phyloP scores from a whole-genome alignment of 2,329 filamentous ascomycete species.

The Graphiopsis chlorocephala region DNA sequence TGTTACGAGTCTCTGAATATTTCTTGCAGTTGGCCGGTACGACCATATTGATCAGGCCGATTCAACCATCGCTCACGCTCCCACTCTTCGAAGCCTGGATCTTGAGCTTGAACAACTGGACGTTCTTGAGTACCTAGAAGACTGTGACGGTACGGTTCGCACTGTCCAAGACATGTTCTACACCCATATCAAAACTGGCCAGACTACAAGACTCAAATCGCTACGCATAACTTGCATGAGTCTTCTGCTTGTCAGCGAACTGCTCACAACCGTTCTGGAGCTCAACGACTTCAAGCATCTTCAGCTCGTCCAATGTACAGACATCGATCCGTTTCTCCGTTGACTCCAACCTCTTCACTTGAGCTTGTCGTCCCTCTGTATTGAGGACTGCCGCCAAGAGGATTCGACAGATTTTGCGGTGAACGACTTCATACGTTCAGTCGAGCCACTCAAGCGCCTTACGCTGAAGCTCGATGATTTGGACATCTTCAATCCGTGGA shows the following conservation, averaged over 20 bases:
- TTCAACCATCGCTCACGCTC: background rate
- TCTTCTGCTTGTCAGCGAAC: background rate
- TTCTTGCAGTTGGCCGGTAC: background rate
- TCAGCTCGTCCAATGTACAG: background rate
- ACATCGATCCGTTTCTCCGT: background rate
- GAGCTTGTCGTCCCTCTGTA: background rate
- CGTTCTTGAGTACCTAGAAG: background rate
- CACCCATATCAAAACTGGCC: background rate
- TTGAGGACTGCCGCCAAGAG: background rate
- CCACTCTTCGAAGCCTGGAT: background rate
- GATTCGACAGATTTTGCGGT: background rate
- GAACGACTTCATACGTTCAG: background rate
- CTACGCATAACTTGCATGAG: background rate
- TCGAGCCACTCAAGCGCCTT: background rate
- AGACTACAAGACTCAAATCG: background rate
- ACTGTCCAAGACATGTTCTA: background rate
- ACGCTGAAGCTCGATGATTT: background rate
- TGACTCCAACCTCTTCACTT: background rate
- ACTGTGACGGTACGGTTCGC: background rate
- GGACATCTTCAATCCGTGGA: background rate
- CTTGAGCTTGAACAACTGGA: background rate
- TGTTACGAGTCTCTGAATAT: background rate
- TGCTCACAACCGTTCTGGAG: background rate
- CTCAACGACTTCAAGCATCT: background rate
- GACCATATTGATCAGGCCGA: background rate